These are phyloP conservation scores for Globisporangium rhizosaccharum DNA, from an alignment of 352 stramenopile genomes.

Conservation along the genomic window DNA sequence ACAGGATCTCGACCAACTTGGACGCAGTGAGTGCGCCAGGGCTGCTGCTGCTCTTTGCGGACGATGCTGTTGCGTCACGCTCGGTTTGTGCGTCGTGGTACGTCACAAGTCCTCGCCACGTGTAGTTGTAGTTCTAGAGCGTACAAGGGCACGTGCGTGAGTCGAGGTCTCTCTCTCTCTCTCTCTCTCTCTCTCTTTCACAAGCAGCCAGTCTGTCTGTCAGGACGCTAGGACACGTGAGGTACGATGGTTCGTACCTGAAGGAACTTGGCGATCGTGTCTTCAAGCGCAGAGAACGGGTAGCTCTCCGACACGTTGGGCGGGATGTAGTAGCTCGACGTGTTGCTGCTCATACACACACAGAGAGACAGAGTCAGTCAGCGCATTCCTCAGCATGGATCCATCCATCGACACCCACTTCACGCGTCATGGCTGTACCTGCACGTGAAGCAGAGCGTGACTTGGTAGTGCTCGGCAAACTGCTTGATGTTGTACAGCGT, in stretches of 20 bases:
- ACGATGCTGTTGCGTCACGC: constrained; percentile 11
- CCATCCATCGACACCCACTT: neutral
- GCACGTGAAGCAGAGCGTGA: constrained; percentile 83
- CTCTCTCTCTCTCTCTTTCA: no score
- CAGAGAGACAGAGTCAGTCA: neutral
- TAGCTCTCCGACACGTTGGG: constrained; percentile 82
- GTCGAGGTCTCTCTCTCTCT: neutral
- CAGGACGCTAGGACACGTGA: neutral
- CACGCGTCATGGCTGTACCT: constrained; percentile 33
- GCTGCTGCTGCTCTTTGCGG: constrained; percentile 17
- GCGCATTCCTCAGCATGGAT: neutral
- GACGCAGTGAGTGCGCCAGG: constrained; percentile 12
- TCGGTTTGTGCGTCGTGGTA: constrained; percentile 42
- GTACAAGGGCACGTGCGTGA: neutral
- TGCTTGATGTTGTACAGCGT: constrained; percentile 89
- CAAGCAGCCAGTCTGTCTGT: neutral
- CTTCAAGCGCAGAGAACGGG: constrained; percentile 78
- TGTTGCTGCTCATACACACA: constrained; percentile 39
- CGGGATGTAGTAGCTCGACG: constrained; percentile 80
- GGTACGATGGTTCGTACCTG: constrained; percentile 31
- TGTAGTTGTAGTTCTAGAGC: constrained; percentile 71
- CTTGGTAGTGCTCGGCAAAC: constrained; percentile 86
- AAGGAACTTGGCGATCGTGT: constrained; percentile 86
- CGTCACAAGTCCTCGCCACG: constrained; percentile 68
- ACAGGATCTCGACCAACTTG: constrained; percentile 48